Percentiles rank a stretch among this genome's conserved stretches.
Conservation (phyloP, 805 yeast species). For the Schizosaccharomyces japonicus region DNA sequence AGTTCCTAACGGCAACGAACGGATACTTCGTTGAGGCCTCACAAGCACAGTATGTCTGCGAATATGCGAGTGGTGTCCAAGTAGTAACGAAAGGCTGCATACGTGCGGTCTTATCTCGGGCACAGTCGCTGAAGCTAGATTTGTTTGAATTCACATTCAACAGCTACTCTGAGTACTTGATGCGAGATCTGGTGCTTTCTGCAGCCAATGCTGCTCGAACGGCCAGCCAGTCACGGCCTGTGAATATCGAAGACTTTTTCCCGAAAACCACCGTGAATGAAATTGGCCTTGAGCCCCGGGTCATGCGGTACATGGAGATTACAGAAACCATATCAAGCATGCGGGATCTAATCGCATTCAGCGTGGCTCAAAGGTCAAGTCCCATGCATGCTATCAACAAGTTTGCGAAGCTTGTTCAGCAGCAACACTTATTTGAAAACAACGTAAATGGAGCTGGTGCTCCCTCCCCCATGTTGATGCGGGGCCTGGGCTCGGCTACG, state of each 20-base stretch:
- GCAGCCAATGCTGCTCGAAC: not conserved
- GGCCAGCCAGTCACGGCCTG: not conserved
- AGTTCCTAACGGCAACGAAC: not conserved
- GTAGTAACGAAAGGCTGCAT: not conserved
- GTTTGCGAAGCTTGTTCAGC: not conserved
- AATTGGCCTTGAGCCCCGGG: not conserved
- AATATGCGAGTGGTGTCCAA: not conserved
- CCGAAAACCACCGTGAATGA: not conserved
- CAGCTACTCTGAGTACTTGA: not conserved
- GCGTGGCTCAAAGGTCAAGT: not conserved
- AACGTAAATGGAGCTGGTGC: too few relatives aligned
- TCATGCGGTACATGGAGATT: constrained; percentile 3
- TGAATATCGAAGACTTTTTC: not conserved
- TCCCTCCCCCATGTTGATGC: too few relatives aligned
- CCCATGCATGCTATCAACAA: not conserved
- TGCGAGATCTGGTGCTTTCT: not conserved
- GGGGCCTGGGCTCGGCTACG: too few relatives aligned
- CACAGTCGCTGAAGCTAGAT: not conserved
- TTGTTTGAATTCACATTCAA: not conserved
- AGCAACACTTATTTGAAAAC: not conserved
- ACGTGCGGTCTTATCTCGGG: not conserved
- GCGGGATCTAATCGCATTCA: constrained; percentile 4
- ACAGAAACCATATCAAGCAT: constrained; percentile 1
- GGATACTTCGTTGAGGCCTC: constrained; percentile 1
- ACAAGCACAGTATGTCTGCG: not conserved